A percentile compares a stretch with the other conserved stretches of the same genome.
Evolutionary conservation across 2,329 filamentous ascomycete genomes (phyloP).

Genomic region (Pochonia chlamydosporia): DNA sequence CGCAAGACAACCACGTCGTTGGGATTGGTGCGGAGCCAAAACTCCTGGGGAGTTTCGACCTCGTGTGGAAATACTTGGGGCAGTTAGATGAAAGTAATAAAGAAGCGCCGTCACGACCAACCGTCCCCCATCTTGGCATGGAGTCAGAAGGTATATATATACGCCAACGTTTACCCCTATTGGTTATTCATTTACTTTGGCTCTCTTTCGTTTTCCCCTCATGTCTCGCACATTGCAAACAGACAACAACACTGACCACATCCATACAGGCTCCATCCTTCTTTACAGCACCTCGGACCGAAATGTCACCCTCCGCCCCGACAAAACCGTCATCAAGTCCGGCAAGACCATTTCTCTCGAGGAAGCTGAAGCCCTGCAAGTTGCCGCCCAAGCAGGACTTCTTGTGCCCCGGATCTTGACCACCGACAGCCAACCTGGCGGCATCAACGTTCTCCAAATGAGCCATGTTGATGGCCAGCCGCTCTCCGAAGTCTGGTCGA

Average conservation of each 20-base stretch:
- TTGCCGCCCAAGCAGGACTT: background rate
- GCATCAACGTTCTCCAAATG: conserved; percentile 1
- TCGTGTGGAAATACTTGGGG: background rate
- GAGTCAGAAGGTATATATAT: background rate
- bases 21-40: background rate
- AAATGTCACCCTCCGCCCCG: background rate
- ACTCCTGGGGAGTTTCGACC: background rate
- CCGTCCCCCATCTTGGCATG: background rate
- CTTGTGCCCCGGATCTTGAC: conserved; percentile 1
- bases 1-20: background rate
- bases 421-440: background rate
- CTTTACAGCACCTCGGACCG: background rate
- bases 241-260: too few species aligned
- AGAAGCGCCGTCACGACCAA: background rate
- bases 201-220: too few species aligned
- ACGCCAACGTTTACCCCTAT: background rate
- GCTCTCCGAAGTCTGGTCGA: background rate
- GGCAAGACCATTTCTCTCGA: background rate
- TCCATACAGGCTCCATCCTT: background rate
- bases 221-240: background rate
- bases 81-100: background rate
- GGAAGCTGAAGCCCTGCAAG: conserved; percentile 1
- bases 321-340: background rate
- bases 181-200: too few species aligned
- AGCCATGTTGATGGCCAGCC: background rate